Base-by-base conservation (phyloP, 345 rosid species). In the Salix caprea region DNA sequence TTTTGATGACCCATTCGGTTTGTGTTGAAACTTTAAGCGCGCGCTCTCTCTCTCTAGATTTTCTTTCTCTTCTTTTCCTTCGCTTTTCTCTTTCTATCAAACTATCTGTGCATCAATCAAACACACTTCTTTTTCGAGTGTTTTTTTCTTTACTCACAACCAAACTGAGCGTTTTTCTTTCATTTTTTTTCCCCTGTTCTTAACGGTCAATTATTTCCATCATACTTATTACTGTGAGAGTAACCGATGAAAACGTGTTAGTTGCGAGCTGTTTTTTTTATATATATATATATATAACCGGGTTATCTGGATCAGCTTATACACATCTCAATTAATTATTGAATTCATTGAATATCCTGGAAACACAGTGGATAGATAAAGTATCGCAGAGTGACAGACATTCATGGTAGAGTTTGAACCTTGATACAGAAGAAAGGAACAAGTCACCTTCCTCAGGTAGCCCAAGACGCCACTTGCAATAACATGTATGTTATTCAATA, bases 1-100 rank as follows among this genome's bases (percentile, higher is more conserved):
- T 36, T 67, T 56, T 71, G 62, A 52, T 40, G 64, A 23, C 4
- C 40, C 75, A 37, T 58, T 58, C 28, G 26, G 46, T 56, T 75
- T 36, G 70, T 37, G 81, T 75, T 42, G 74, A 81, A 84, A 76
- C 68, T 60, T 58, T 24, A 56, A 66, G 48, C 16, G 34, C 68
- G 48, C 62, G 48, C 62, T 37, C 64, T 40, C 28, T 23, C 52
- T 65, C 36, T 54, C 48, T 42, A 18, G 26, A 26, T 58, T 67
- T 34, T 37, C 73, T 68, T 39, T 24, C 36, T 64, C 39, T 48
- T 16, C 68, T 65, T 6, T 7, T 46, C 67, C 18, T 16, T 42
- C 8, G 19, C 5, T 40, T 28, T 24, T 70, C 32, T 24, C 24
- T 16, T 30, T 28, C 15, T 46, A 14, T 70, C 30, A 14, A 2